Evolutionary conservation across 306 rosid genomes (phyloP).

Genomic region (Hippophae rhamnoides): DNA sequence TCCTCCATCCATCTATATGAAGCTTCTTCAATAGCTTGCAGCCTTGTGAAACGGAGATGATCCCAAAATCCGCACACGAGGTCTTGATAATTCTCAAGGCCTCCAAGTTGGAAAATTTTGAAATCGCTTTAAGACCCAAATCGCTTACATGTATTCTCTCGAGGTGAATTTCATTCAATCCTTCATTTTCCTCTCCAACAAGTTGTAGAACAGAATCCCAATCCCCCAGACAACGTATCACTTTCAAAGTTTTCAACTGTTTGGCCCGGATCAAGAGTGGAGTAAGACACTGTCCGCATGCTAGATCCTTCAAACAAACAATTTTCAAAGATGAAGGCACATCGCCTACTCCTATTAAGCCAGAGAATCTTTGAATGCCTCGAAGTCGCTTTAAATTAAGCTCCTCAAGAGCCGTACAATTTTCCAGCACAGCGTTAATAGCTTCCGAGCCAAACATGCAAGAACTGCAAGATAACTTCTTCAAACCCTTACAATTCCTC

Average conservation of each 20-base stretch:
- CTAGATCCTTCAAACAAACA: constrained; percentile 52
- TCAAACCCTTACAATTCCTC: constrained; percentile 43
- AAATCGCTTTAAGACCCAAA: constrained; percentile 52
- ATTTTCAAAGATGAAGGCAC: constrained; percentile 49
- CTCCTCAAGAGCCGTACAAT: constrained; percentile 51
- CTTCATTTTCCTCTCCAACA: constrained; percentile 28
- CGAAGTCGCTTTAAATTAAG: constrained; percentile 71
- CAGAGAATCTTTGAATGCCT: constrained; percentile 36
- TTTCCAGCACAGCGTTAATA: constrained; percentile 46
- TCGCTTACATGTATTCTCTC: constrained; percentile 79
- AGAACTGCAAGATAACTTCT: constrained; percentile 63
- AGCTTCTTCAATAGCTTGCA: constrained; percentile 66
- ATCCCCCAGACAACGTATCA: constrained; percentile 64
- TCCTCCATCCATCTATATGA: constrained; percentile 85
- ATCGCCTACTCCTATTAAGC: constrained; percentile 29
- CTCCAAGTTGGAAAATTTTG: constrained; percentile 48
- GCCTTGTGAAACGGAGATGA: constrained; percentile 42
- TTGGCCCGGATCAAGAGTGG: constrained; percentile 55
- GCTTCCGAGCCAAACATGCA: constrained; percentile 57
- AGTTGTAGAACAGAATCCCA: constrained; percentile 57
- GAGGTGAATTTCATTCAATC: constrained; percentile 51
- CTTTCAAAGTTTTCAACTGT: constrained; percentile 49
- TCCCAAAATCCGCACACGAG: constrained; percentile 56
- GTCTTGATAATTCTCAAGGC: constrained; percentile 56
- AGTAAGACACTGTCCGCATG: constrained; percentile 49